Percentiles rank a stretch among this genome's conserved stretches.
Evolutionary conservation across 1,139 yeast genomes (phyloP).

Genomic region (Pichia sp.): DNA sequence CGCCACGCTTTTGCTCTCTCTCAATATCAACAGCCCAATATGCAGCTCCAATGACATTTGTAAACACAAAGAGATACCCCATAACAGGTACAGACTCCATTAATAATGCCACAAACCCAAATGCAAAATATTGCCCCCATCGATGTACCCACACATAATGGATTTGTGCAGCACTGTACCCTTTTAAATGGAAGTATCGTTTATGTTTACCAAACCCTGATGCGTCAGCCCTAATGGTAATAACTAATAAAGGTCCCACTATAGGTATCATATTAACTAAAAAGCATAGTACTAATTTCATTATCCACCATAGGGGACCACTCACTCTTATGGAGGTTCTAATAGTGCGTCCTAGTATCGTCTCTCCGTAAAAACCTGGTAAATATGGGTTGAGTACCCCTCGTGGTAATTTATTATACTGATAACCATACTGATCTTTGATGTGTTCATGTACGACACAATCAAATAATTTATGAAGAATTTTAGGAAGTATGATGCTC

Average conservation of each 20-base stretch:
- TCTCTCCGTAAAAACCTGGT: constrained; percentile 32
- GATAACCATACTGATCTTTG: constrained; percentile 13
- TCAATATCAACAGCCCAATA: constrained; percentile 49
- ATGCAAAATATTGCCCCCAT: constrained; percentile 25
- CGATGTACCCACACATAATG: constrained; percentile 21
- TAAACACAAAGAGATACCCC: constrained; percentile 55
- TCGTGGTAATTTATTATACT: constrained; percentile 16
- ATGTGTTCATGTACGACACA: constrained; percentile 42
- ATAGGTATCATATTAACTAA: constrained; percentile 49
- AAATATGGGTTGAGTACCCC: constrained; percentile 40
- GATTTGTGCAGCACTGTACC: constrained; percentile 37
- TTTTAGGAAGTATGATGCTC: constrained; percentile 48
- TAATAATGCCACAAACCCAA: constrained; percentile 52
- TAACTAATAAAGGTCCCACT: constrained; percentile 51
- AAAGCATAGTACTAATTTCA: constrained; percentile 29
- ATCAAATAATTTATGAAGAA: constrained; percentile 52
- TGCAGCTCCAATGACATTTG: constrained; percentile 67
- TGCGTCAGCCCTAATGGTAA: constrained; percentile 50
- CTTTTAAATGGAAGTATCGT: constrained; percentile 57
- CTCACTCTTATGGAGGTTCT: constrained; percentile 18
- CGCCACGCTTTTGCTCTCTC: no score
- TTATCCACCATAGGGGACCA: constrained; percentile 29
- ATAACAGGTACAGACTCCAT: constrained; percentile 57
- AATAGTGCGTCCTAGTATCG: constrained; percentile 30
- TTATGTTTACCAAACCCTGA: constrained; percentile 50